phyloP scores from a whole-genome alignment of 805 yeast species.

The Kodamaea kaohsiungensis region DNA sequence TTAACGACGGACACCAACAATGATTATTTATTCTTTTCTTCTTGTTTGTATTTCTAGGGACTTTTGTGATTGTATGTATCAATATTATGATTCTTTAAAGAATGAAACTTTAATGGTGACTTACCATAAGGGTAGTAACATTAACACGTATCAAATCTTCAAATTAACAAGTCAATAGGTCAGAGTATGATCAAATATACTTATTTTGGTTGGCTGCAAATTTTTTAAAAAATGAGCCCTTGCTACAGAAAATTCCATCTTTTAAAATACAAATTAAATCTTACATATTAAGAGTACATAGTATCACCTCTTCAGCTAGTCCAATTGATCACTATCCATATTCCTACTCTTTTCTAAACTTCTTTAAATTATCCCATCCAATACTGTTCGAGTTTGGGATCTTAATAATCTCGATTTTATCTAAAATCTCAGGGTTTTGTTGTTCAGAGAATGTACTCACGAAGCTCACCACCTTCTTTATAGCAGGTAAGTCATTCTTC shows the following conservation, averaged over 20 bases:
- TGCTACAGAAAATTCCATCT: not conserved
- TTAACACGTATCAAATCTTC: not conserved
- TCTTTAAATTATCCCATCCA: constrained; percentile 46
- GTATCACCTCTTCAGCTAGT: not conserved
- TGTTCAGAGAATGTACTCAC: constrained; percentile 32
- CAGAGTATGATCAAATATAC: no score
- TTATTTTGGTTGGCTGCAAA: not conserved
- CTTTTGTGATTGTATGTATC: not conserved
- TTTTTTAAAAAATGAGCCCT: not conserved
- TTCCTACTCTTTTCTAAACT: constrained; percentile 21
- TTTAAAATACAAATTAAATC: not conserved
- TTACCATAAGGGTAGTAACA: no score
- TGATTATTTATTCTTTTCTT: not conserved
- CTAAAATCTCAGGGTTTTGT: constrained; percentile 33
- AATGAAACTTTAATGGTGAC: no score
- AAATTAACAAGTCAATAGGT: not conserved
- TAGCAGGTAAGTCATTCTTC: constrained; percentile 15
- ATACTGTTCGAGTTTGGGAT: constrained; percentile 44
- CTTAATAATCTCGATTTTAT: constrained; percentile 40
- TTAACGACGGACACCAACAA: constrained; percentile 7
- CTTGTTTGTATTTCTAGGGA: constrained; percentile 1
- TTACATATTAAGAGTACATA: not conserved
- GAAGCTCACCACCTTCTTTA: constrained; percentile 38
- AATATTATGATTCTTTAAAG: not conserved
- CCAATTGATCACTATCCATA: not conserved